phyloP scores from a whole-genome alignment of 345 rosid genomes.

The Brassica juncea region DNA sequence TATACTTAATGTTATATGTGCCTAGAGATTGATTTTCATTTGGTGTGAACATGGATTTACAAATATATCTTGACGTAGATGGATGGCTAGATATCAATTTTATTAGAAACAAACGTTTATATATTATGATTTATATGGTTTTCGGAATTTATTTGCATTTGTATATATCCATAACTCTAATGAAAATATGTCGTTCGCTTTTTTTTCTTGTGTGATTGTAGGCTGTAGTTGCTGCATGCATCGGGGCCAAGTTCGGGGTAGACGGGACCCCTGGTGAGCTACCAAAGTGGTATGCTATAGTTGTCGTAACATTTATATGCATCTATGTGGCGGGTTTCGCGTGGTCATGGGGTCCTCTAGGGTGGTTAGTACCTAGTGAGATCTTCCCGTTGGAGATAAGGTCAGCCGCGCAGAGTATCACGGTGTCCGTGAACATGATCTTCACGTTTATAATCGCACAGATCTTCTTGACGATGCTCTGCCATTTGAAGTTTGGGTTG shows the following conservation, averaged over 20 bases:
- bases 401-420: slow-evolving; percentile 44
- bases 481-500: slow-evolving; percentile 40
- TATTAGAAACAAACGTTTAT: neutral
- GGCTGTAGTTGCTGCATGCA: slow-evolving; percentile 46
- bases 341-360: slow-evolving; percentile 47
- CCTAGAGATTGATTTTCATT: neutral
- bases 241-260: slow-evolving; percentile 42
- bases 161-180: neutral
- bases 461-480: slow-evolving; percentile 42
- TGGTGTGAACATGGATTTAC: neutral
- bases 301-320: slow-evolving; percentile 42
- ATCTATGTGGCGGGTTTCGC: slow-evolving; percentile 46
- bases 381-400: slow-evolving; percentile 46
- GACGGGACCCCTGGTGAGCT: slow-evolving; percentile 42
- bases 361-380: slow-evolving; percentile 49
- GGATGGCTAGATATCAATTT: neutral
- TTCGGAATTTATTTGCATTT: neutral
- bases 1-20: neutral
- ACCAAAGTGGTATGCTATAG: slow-evolving; percentile 45
- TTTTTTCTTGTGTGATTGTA: slow-evolving; percentile 15
- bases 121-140: neutral
- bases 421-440: slow-evolving; percentile 46
- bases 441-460: slow-evolving; percentile 44
- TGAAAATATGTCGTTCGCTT: neutral
- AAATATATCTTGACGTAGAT: neutral